A percentile compares a stretch with the other conserved stretches of the same genome.
These are phyloP conservation scores for Astrocystis sublimbata DNA, from an alignment of 495 filamentous ascomycete genomes.

Conservation along the genomic window DNA sequence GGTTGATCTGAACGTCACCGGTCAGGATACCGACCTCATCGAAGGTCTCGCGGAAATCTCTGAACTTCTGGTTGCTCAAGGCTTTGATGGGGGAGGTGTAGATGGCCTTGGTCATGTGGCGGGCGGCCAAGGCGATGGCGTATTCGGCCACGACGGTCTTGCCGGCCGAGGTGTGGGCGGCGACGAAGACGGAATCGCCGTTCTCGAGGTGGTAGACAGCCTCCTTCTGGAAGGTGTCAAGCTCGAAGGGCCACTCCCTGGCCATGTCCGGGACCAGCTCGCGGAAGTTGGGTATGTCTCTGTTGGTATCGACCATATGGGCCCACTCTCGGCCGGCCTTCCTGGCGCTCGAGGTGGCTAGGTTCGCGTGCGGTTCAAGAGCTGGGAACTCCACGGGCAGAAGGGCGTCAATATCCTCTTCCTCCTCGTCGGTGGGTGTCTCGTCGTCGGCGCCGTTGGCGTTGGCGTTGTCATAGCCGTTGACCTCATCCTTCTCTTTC, in stretches of 20 bases:
- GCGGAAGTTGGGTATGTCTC: constrained; percentile 84
- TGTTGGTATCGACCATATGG: constrained; percentile 93
- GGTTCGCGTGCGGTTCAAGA: constrained; percentile 75
- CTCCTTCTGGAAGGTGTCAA: constrained; percentile 98
- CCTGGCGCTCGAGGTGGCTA: constrained; percentile 70
- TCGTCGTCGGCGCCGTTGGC: constrained; percentile 36
- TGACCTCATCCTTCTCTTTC: constrained; percentile 43
- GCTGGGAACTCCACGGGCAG: constrained; percentile 92
- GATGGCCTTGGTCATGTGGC: constrained; percentile 99
- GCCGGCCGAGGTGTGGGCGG: constrained; percentile 96
- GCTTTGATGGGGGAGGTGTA: constrained; percentile 99
- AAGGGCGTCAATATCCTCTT: constrained; percentile 88
- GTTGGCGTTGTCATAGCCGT: constrained; percentile 40
- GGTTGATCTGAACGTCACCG: constrained; percentile 96
- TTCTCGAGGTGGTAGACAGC: constrained; percentile 96
- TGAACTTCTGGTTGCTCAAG: constrained; percentile 96
- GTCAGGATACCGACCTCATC: constrained; percentile 97
- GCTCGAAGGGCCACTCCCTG: constrained; percentile 91
- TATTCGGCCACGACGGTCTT: constrained; percentile 99
- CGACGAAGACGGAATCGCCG: constrained; percentile 96
- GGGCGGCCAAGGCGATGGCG: constrained; percentile 90
- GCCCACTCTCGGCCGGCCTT: constrained; percentile 88
- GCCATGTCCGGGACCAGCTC: constrained; percentile 97
- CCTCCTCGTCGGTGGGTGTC: constrained; percentile 48
- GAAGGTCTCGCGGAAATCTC: constrained; percentile 86